phyloP scores from a whole-genome alignment of 2,329 filamentous ascomycete species.

The Laburnicola sp. region DNA sequence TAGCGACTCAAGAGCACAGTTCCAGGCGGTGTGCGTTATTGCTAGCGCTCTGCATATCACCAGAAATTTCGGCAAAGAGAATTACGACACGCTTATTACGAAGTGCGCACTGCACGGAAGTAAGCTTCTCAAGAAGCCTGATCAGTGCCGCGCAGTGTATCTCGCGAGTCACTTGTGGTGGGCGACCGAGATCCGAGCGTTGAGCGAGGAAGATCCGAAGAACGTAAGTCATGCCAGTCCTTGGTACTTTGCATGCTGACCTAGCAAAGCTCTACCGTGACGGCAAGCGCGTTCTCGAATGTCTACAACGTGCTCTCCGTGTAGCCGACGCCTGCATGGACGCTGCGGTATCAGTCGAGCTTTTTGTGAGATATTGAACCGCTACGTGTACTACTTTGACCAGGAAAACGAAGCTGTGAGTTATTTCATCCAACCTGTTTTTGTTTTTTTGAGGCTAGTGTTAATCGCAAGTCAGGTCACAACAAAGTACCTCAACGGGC shows the following conservation, averaged over 20 bases:
- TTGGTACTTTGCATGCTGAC: slow-evolving; percentile 13
- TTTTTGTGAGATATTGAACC: slow-evolving; percentile 98
- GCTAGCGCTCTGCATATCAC: slow-evolving; percentile 86
- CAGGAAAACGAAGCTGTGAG: slow-evolving; percentile 93
- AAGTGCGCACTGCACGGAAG: slow-evolving; percentile 96
- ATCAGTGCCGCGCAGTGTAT: slow-evolving; percentile 96
- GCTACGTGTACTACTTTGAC: slow-evolving; percentile 99
- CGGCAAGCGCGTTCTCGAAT: slow-evolving; percentile 94
- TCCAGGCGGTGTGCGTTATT: slow-evolving; percentile 95
- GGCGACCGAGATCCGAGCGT: slow-evolving; percentile 79
- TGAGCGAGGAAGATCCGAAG: slow-evolving; percentile 78
- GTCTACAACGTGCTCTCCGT: slow-evolving; percentile 88
- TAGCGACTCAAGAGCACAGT: slow-evolving; percentile 93
- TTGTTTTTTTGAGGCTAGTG: neutral
- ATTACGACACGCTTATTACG: slow-evolving; percentile 97
- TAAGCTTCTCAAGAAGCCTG: slow-evolving; percentile 95
- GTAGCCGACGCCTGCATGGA: slow-evolving; percentile 99
- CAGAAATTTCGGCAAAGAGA: slow-evolving; percentile 90
- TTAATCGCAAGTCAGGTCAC: slow-evolving; percentile 62
- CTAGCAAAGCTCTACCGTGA: slow-evolving; percentile 77
- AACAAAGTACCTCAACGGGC: slow-evolving; percentile 94
- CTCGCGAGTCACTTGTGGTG: slow-evolving; percentile 97
- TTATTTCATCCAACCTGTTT: slow-evolving; percentile 4
- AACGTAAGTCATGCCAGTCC: slow-evolving; percentile 59
- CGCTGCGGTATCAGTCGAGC: slow-evolving; percentile 91